These are phyloP conservation scores for Diaporthe capsici DNA, from an alignment of 2,329 filamentous ascomycete species.

Conservation along the genomic window DNA sequence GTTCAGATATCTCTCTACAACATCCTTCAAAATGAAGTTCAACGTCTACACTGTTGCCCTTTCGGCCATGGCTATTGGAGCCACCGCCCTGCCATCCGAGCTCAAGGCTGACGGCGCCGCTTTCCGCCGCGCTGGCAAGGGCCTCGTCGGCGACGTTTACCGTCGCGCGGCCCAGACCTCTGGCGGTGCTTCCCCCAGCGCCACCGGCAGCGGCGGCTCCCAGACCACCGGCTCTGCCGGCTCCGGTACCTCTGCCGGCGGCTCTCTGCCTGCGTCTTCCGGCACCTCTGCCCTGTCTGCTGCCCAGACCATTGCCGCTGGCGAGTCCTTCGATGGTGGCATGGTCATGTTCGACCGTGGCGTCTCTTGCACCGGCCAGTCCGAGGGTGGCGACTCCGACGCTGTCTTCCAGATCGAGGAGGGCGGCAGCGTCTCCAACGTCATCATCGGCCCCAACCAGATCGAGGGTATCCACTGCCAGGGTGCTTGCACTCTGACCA, in stretches of 20 bases:
- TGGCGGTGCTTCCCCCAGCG: neutral
- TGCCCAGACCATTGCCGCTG: constrained; percentile 39
- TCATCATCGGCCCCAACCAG: constrained; percentile 64
- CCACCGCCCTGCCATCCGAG: constrained; percentile 25
- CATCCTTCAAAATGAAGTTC: constrained; percentile 34
- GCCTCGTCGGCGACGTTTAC: constrained; percentile 29
- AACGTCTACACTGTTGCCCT: constrained; percentile 28
- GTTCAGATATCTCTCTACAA: neutral
- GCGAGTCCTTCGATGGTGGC: constrained; percentile 48
- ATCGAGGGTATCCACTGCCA: constrained; percentile 65
- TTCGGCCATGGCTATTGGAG: constrained; percentile 33
- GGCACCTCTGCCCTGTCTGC: constrained; percentile 35
- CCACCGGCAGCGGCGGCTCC: constrained; percentile 21
- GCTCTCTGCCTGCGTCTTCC: constrained; percentile 36
- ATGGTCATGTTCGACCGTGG: constrained; percentile 50
- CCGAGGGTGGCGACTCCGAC: constrained; percentile 49
- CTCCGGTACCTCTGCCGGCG: constrained; percentile 18
- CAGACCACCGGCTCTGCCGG: neutral
- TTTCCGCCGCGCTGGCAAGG: constrained; percentile 18
- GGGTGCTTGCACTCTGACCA: constrained; percentile 57
- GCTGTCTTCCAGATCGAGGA: constrained; percentile 66
- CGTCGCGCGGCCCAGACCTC: constrained; percentile 30
- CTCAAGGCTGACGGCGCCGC: constrained; percentile 7
- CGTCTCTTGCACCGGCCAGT: constrained; percentile 41
- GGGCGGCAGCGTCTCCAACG: constrained; percentile 65